Base-by-base conservation (phyloP, 345 rosid genomes). In the Linum trigynum region DNA sequence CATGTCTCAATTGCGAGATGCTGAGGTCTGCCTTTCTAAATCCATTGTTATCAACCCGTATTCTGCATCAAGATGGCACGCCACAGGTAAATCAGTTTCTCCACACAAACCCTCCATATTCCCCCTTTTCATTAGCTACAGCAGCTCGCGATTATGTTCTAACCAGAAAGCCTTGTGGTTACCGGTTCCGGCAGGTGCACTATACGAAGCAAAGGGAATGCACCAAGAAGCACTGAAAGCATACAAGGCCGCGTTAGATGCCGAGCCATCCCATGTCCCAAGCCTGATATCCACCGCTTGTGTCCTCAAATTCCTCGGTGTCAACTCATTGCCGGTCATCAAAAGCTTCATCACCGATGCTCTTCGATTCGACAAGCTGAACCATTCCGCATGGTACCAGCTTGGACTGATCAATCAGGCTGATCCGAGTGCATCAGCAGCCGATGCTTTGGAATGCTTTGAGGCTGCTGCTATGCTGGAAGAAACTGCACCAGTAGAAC, bases 361-460 rank as follows among this genome's bases (percentile, higher is more conserved):
- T 56, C 67, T 85, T 4, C 69, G 79, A 59, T 73, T 79, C 0
- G 90, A 87, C 75, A 68, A 79, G 63, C 85, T 79, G 60, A 85
- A 80, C 50, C 58, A 75, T n/a, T 65, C 78, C 0, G 88, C 88
- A 4, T 87, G 90, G 87, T 79, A 74, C 79, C 77, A 83, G 70
- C 90, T 85, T 2, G 90, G 90, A 23, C 72, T 83, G 74, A 71
- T 80, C 48, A 70, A 83, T 62, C 82, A 80, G 55, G 69, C 74
- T 12, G 81, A 85, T 70, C 70, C 56, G 0, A 43, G 39, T 37
- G 67, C 83, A 11, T 63, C 84, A 1, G 45, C 74, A 4, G 8
- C 65, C 4, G 90, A 87, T 57, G 85, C 85, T 17, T 80, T 82
- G 0, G 88, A 87, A 61, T 87, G 86, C 69, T 82, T 85, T 0